Evolutionary conservation across 257 asterid genomes (phyloP).

Genomic region (Solanum virginianum): DNA sequence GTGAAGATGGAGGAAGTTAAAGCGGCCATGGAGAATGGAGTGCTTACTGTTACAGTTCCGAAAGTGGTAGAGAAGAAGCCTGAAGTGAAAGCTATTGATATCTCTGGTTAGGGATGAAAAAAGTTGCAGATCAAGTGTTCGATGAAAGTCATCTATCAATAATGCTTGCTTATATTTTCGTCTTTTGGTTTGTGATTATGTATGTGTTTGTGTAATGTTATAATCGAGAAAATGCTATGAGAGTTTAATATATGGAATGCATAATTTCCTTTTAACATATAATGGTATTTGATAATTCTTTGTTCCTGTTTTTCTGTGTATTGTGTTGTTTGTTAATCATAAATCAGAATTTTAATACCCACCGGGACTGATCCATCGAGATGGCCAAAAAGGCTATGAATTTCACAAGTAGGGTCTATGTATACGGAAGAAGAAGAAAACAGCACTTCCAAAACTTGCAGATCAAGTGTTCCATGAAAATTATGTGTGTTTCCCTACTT

Average conservation of each 20-base stretch:
- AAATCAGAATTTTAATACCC: no score
- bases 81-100: not conserved
- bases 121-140: not conserved
- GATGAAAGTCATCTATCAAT: no score
- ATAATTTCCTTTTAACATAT: not conserved
- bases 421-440: not conserved
- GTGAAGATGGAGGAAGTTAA: not conserved
- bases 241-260: not conserved
- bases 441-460: not conserved
- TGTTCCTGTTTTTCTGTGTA: no score
- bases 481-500: no score
- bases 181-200: not conserved
- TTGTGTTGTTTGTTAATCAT: no score
- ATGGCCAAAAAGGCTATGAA: no score
- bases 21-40: not conserved
- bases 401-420: no score
- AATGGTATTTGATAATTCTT: no score
- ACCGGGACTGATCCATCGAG: no score
- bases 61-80: not conserved
- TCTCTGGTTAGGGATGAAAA: not conserved
- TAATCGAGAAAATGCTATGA: not conserved
- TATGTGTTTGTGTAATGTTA: not conserved
- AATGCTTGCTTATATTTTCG: not conserved
- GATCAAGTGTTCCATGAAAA: no score
- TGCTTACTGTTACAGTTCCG: not conserved